Evolutionary conservation across 2,329 filamentous ascomycete species (phyloP), one percentile per base, ranked within the genome.

Genomic region (Colletotrichum sp.): DNA sequence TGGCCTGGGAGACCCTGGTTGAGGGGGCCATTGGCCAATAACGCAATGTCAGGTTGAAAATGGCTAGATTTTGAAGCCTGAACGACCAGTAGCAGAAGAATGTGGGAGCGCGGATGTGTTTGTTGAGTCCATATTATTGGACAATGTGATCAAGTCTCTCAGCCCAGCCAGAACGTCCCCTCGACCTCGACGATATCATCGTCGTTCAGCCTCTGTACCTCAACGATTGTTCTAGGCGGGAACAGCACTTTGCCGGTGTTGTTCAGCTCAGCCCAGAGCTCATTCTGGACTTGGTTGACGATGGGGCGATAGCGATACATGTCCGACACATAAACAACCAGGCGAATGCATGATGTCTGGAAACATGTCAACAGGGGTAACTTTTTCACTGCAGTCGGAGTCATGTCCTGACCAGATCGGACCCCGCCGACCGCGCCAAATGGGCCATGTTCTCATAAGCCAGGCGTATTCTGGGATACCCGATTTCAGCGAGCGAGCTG

Each of bases 281-380:
- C 81, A 8, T 80, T 66, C 62, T 84, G 82, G 6, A 79, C 80
- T 49, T 81, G 77, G 62, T 84, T 84, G 57, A 79, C 81, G 76
- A 84, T 69, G 18, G 82, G 83, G 26, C 83, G 75, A 52, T 82
- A 84, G 5, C 80, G 77, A 67, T 80, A 82, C 82, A 85, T 83
- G 55, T 84, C 83, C 2, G 81, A 83, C 6, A 80, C 80, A 67
- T 83, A 83, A 15, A 84, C 82, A 2, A 82, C 80, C 1, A 83
- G 59, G 5, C 79, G 77, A 6, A 78, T 70, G 30, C 59, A 63
- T 21, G 59, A 63, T 21, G 59, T 63, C 59, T 63, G 28, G 12
- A n/a, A 60, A 60, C 21, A 32, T n/a, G 30, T n/a, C 15, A 60
- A 60, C 15, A n/a, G 16, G 57, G 57, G 57, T 18, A 52, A 52